phyloP scores from a whole-genome alignment of 2,329 filamentous ascomycete genomes.

The Knufia petricola region DNA sequence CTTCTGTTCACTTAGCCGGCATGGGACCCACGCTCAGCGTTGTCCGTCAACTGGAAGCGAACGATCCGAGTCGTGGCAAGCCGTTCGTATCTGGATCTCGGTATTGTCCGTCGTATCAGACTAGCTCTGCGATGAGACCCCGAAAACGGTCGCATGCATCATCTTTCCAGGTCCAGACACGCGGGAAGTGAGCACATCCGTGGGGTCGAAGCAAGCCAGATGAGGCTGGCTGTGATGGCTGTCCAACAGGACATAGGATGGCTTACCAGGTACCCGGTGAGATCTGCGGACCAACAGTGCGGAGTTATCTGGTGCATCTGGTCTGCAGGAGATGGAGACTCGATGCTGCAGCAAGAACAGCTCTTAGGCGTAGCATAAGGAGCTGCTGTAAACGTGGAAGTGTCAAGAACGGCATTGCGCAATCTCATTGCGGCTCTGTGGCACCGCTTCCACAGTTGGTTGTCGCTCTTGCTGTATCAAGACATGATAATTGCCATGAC shows the following conservation, averaged over 20 bases:
- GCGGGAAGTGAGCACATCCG: not conserved
- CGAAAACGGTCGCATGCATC: not conserved
- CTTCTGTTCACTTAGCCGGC: not conserved
- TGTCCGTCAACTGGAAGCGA: not conserved
- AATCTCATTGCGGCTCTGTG: not conserved
- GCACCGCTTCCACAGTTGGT: not conserved
- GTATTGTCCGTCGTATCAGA: not conserved
- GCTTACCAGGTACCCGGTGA: not conserved
- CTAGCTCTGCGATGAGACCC: not conserved
- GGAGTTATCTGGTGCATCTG: not conserved
- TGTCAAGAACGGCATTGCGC: slow-evolving; percentile 6
- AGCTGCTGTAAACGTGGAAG: not conserved
- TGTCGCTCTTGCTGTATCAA: not conserved
- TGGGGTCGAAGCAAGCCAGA: not conserved
- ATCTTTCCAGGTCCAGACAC: not conserved
- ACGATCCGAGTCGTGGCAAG: not conserved
- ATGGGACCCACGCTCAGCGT: not conserved
- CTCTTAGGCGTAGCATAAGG: not conserved
- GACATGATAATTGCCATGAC: not conserved
- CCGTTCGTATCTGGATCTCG: not conserved
- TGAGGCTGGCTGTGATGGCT: not conserved
- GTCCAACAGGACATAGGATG: too few species aligned
- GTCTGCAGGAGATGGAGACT: not conserved
- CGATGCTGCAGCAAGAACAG: not conserved
- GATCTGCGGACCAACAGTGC: not conserved